Conservation (phyloP, 352 stramenopile genomes). For the Globisporangium radiosum region DNA sequence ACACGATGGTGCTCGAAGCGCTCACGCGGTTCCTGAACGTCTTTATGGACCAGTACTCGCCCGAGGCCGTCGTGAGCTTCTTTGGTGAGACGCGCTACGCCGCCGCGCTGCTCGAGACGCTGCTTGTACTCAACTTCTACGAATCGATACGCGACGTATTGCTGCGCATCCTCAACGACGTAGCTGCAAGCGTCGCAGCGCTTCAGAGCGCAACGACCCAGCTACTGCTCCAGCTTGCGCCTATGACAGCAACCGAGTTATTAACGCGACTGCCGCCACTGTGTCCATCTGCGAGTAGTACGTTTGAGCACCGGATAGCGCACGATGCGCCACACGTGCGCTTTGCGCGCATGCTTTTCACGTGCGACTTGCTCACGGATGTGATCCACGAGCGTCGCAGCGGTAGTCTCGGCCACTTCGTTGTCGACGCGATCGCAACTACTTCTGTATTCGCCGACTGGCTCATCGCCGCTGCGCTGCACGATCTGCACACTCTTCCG, state of each 20-base stretch:
- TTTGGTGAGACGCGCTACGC: slow-evolving; percentile 29
- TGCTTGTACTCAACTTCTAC: slow-evolving; percentile 58
- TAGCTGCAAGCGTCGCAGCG: slow-evolving; percentile 8
- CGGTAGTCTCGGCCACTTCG: slow-evolving; percentile 44
- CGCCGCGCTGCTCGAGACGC: slow-evolving; percentile 39
- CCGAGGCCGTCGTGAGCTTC: slow-evolving; percentile 38
- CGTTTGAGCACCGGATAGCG: slow-evolving; percentile 16
- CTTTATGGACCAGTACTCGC: slow-evolving; percentile 71
- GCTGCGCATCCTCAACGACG: slow-evolving; percentile 49
- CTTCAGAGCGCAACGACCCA: slow-evolving; percentile 26
- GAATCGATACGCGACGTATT: slow-evolving; percentile 59
- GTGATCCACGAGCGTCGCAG: slow-evolving; percentile 65
- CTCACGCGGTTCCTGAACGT: slow-evolving; percentile 47
- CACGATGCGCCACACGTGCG: slow-evolving; percentile 33
- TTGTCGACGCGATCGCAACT: slow-evolving; percentile 34
- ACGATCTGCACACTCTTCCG: slow-evolving; percentile 41
- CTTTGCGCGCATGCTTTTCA: slow-evolving; percentile 74
- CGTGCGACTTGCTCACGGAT: slow-evolving; percentile 70
- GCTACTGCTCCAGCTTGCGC: slow-evolving; percentile 51
- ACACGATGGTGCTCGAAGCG: slow-evolving; percentile 60
- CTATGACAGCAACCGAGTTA: background rate
- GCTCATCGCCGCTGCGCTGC: slow-evolving; percentile 37
- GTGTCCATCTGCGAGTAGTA: background rate
- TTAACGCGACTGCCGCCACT: background rate
- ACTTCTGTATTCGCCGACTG: slow-evolving; percentile 20